Percentiles rank a stretch among this genome's conserved stretches.
phyloP scores from a whole-genome alignment of 106 monocot species.

The Cymbidium sinense region DNA sequence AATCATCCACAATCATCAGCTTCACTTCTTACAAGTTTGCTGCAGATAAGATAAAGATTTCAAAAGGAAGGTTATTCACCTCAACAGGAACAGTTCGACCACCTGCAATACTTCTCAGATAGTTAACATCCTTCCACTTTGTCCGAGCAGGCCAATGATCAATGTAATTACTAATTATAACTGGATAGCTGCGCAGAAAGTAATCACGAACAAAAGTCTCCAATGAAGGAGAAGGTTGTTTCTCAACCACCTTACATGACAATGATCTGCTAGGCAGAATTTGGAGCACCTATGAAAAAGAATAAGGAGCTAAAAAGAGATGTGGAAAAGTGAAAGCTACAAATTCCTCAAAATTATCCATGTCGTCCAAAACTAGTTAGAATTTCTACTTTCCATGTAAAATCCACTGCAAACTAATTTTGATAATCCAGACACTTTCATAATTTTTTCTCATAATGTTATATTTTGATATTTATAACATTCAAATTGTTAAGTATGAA shows the following conservation, averaged over 20 bases:
- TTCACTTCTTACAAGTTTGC: neutral
- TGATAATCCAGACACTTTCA: neutral
- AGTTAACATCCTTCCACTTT: slow-evolving; percentile 28
- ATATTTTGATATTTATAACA: neutral
- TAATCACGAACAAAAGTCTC: slow-evolving; percentile 26
- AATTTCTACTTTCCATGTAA: neutral
- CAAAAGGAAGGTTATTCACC: slow-evolving; percentile 15
- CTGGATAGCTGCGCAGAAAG: slow-evolving; percentile 19
- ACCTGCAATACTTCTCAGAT: slow-evolving; percentile 23
- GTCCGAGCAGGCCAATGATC: slow-evolving; percentile 32
- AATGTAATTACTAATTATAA: slow-evolving; percentile 23
- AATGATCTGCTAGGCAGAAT: slow-evolving; percentile 24
- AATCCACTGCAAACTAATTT: neutral
- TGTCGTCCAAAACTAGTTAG: neutral
- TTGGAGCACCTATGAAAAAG: slow-evolving; percentile 15
- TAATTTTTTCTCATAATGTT: neutral
- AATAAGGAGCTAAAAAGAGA: neutral
- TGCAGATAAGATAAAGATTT: neutral
- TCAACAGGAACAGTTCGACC: slow-evolving; percentile 32
- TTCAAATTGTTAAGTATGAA: neutral
- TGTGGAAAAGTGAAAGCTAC: neutral
- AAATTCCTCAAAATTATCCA: neutral
- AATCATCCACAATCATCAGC: neutral
- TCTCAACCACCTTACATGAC: slow-evolving; percentile 20
- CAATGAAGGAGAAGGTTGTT: slow-evolving; percentile 17